phyloP scores from a whole-genome alignment of 192 early-diverging fungal species.

The Paraglomus occultum region DNA sequence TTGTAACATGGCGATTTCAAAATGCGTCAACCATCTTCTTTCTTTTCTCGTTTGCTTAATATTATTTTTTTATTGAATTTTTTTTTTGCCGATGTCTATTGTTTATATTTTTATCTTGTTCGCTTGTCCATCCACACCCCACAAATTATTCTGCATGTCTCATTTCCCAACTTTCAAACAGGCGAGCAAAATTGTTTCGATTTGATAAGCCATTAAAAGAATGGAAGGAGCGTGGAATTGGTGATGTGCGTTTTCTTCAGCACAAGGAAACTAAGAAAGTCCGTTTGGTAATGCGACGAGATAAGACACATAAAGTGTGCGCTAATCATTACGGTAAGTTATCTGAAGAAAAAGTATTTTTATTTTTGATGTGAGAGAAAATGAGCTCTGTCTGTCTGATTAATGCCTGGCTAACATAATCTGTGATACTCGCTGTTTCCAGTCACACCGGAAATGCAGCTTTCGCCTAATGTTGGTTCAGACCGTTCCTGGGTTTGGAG shows the following conservation, averaged over 20 bases:
- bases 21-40: background rate
- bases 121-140: background rate
- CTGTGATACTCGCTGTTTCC: background rate
- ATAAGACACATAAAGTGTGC: slow-evolving; percentile 98
- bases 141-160: background rate
- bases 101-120: background rate
- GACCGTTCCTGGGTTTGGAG: slow-evolving; percentile 99
- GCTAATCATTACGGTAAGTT: slow-evolving; percentile 89
- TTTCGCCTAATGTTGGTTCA: slow-evolving; percentile 94
- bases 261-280: slow-evolving; percentile 89
- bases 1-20: background rate
- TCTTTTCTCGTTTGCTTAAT: background rate
- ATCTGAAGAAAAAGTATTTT: background rate
- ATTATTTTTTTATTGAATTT: slow-evolving; percentile 11
- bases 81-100: background rate
- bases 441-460: slow-evolving; percentile 81
- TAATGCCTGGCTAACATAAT: background rate
- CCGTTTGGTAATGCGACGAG: slow-evolving; percentile 97
- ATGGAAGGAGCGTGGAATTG: slow-evolving; percentile 99
- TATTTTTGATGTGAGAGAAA: background rate
- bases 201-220: slow-evolving; percentile 89
- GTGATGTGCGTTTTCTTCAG: slow-evolving; percentile 93
- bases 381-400: background rate
- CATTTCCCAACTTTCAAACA: slow-evolving; percentile 32
- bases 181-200: slow-evolving; percentile 97